These are phyloP conservation scores for Phellinidium pouzarii DNA, from an alignment of 1,284 basidiomycete species.

Conservation along the genomic window DNA sequence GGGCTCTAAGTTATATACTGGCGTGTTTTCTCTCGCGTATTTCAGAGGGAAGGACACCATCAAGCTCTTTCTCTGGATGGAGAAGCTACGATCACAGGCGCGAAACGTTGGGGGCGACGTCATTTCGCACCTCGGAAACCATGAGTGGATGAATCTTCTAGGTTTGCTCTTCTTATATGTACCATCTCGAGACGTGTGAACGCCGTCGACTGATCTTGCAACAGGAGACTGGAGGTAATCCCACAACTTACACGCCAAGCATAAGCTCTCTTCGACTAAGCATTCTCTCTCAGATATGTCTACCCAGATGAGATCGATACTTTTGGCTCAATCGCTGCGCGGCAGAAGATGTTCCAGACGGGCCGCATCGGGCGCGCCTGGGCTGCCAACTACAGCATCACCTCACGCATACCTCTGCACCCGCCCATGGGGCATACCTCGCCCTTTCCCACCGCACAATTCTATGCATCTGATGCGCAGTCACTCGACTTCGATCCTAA, in stretches of 20 bases:
- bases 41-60: conserved; percentile 81
- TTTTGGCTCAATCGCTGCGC: conserved; percentile 63
- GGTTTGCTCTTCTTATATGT: conserved; percentile 35
- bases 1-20: too few relatives aligned
- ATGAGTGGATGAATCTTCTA: conserved; percentile 87
- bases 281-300: conserved; percentile 60
- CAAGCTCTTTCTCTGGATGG: conserved; percentile 76
- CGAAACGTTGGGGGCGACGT: conserved; percentile 61
- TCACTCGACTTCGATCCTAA: conserved; percentile 19
- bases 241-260: neutral
- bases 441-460: conserved; percentile 69
- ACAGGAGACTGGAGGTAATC: conserved; percentile 76
- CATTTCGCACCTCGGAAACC: conserved; percentile 80
- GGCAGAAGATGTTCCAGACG: conserved; percentile 64
- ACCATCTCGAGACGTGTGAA: neutral
- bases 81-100: conserved; percentile 74
- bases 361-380: conserved; percentile 81
- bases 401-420: conserved; percentile 76
- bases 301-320: conserved; percentile 72
- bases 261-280: neutral
- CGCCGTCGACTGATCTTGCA: conserved; percentile 14
- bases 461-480: conserved; percentile 63
- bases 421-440: conserved; percentile 48
- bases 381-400: conserved; percentile 81
- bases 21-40: neutral